Conservation (phyloP, 169 alveolate species). For the Cryptosporidium tyzzeri region DNA sequence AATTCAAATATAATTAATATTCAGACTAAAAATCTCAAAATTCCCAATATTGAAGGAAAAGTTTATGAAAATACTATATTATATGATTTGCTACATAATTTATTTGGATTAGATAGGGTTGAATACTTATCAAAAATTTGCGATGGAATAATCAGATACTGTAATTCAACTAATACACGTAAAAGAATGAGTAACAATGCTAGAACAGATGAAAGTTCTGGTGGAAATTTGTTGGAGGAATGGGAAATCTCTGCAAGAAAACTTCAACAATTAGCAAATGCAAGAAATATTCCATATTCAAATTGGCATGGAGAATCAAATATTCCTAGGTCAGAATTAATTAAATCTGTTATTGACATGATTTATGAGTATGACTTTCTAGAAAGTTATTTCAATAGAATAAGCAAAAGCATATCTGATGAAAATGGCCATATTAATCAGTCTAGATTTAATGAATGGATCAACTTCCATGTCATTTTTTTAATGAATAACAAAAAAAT, state of each 20-base stretch:
- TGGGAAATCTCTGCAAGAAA: slow-evolving; percentile 75
- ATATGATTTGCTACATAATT: not conserved
- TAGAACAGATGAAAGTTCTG: not conserved
- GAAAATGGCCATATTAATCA: not conserved
- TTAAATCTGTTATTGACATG: slow-evolving; percentile 64
- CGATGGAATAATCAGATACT: slow-evolving; percentile 14
- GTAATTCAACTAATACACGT: slow-evolving; percentile 4
- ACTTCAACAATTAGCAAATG: slow-evolving; percentile 41
- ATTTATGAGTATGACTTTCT: slow-evolving; percentile 68
- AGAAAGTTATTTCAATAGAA: slow-evolving; percentile 13
- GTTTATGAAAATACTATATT: not conserved
- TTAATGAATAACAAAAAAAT: slow-evolving; percentile 5
- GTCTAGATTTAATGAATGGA: slow-evolving; percentile 17
- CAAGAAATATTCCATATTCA: slow-evolving; percentile 42
- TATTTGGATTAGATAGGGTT: slow-evolving; percentile 27
- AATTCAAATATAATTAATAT: not conserved
- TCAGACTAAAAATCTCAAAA: not conserved
- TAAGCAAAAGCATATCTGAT: not conserved
- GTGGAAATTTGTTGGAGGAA: slow-evolving; percentile 22
- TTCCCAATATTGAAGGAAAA: not conserved
- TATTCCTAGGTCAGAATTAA: slow-evolving; percentile 35
- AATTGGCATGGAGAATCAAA: slow-evolving; percentile 44
- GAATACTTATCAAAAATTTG: slow-evolving; percentile 17
- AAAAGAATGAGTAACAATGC: not conserved
- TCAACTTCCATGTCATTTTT: slow-evolving; percentile 4